These are phyloP conservation scores for Heterobasidion irregulare DNA, from an alignment of 1,284 basidiomycete genomes.

Conservation along the genomic window DNA sequence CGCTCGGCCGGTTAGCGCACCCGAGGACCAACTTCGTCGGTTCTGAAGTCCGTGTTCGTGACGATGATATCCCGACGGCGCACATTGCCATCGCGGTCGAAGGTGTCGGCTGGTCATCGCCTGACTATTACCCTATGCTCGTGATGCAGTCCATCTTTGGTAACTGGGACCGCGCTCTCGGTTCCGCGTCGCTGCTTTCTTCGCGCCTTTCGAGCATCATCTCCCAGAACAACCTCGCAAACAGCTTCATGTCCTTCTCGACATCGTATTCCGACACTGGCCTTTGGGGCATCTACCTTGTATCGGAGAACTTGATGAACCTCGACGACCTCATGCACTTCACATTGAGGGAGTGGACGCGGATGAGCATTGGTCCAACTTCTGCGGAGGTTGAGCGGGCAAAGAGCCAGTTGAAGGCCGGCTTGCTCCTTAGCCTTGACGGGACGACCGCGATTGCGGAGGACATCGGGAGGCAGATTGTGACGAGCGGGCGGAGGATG, in stretches of 20 bases:
- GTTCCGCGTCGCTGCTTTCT: slow-evolving; percentile 83
- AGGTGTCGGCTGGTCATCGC: slow-evolving; percentile 95
- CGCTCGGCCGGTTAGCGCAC: slow-evolving; percentile 75
- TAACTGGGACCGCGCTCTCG: slow-evolving; percentile 98
- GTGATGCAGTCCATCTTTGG: slow-evolving; percentile 98
- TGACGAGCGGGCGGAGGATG: slow-evolving; percentile 86
- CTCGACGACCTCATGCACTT: slow-evolving; percentile 94
- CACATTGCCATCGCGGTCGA: slow-evolving; percentile 97
- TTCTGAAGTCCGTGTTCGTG: slow-evolving; percentile 92
- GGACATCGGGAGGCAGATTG: slow-evolving; percentile 96
- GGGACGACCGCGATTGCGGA: slow-evolving; percentile 96
- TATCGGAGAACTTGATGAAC: slow-evolving; percentile 90
- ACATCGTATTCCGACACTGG: slow-evolving; percentile 99
- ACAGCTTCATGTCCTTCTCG: slow-evolving; percentile 99
- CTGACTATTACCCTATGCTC: slow-evolving; percentile 99
- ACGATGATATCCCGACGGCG: slow-evolving; percentile 84
- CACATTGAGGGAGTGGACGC: slow-evolving; percentile 93
- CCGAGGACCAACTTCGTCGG: slow-evolving; percentile 83
- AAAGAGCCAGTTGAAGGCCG: slow-evolving; percentile 97
- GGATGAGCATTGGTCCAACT: slow-evolving; percentile 87
- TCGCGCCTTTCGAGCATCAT: slow-evolving; percentile 91
- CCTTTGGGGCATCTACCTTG: slow-evolving; percentile 98
- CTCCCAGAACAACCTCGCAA: slow-evolving; percentile 93
- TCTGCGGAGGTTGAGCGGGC: slow-evolving; percentile 90
- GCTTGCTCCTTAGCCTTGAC: slow-evolving; percentile 84